Evolutionary conservation across 148 eudicot genomes (phyloP).

Genomic region (Silene uniflora): DNA sequence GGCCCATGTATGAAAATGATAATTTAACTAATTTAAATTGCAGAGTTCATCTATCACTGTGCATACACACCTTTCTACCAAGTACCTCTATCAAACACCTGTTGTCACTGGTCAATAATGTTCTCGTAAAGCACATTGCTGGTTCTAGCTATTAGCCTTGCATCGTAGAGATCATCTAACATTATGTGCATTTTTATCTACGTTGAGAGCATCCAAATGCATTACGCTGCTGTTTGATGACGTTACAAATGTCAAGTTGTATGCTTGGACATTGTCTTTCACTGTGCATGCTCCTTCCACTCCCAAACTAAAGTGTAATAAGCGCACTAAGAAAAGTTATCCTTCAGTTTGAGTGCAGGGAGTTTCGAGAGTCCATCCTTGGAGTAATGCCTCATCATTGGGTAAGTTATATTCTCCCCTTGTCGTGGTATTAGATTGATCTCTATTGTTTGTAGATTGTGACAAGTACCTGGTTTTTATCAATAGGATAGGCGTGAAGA

Average conservation of each 20-base stretch:
- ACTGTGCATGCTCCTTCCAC: neutral
- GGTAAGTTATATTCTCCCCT: constrained; percentile 44
- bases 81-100: neutral
- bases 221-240: neutral
- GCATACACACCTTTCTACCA: neutral
- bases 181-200: neutral
- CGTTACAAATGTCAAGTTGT: neutral
- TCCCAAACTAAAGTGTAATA: neutral
- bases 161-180: neutral
- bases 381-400: constrained; percentile 97
- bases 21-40: neutral
- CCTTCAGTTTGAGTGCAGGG: constrained; percentile 88
- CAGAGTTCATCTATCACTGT: neutral
- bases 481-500: constrained; percentile 94
- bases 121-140: neutral
- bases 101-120: neutral
- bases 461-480: constrained; percentile 18
- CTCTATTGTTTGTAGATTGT: constrained; percentile 10
- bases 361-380: constrained; percentile 89
- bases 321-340: constrained; percentile 26
- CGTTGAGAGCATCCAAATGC: constrained; percentile 1
- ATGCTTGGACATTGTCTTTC: neutral
- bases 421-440: neutral
- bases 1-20: neutral
- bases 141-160: neutral